Evolutionary conservation across 2,329 filamentous ascomycete species (phyloP), one percentile per base, ranked within the genome.

Genomic region (Dactylonectria macrodidyma): DNA sequence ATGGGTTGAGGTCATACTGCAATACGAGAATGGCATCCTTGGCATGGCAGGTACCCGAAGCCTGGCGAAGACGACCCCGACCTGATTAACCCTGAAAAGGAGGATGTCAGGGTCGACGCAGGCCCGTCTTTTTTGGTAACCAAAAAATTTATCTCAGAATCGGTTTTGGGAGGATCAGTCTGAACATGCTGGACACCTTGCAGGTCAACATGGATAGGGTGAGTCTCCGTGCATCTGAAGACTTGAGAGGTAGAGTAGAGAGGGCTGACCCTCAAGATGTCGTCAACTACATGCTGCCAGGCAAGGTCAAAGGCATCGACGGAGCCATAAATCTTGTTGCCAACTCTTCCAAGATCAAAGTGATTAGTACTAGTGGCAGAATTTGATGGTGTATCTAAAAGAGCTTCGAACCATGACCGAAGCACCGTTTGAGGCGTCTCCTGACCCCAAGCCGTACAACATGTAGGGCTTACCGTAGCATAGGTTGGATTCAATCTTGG

Each of bases 101-200:
- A 97, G 85, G 96, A 94, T 0, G 93, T 97, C 1, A 96, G 93
- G 0, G 86, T 97, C 24, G 89, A 91, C 44, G 89, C 91, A 8
- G 94, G 94, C 44, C 94, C 94, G 0, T 85, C 92, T 1, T 89
- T 91, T 97, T 97, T 74, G 94, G 93, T 63, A 93, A 91, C 74
- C 94, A 96, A 76, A 94, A 97, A 84, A 93, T 90, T 71, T 97
- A 97, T 76, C 94, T 93, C 75, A 97, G 97, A 94, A 96, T 97
- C 79, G 88, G 94, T 73, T 90, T 90, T 73, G 94, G 94, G 7
- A 87, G 93, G 57, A 92, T 97, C 79, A 89, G 96, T 81, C 85
- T 97, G 75, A 95, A 93, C 14, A 95, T 97, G 78, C 86, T 97
- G 12, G 94, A 94, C 47, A 94, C 93, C 33, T 95, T 97, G 92